phyloP scores from a whole-genome alignment of 1,139 yeast species.

The Pichia sp. region DNA sequence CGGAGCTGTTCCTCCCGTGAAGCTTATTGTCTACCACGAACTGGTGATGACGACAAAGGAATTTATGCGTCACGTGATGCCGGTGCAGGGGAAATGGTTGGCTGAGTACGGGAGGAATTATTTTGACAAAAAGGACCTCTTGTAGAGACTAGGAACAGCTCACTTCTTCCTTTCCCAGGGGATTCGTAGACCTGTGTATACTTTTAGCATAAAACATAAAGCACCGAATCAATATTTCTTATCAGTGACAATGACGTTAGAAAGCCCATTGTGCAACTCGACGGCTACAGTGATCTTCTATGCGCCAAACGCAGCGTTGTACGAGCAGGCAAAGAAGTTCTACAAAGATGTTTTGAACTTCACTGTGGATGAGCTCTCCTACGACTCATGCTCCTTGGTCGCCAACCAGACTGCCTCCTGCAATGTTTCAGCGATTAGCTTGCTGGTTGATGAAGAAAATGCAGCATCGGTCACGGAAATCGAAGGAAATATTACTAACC shows the following conservation, averaged over 20 bases:
- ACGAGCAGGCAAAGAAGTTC: slow-evolving; percentile 41
- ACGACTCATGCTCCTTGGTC: slow-evolving; percentile 32
- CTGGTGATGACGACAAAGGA: slow-evolving; percentile 83
- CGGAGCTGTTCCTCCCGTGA: slow-evolving; percentile 64
- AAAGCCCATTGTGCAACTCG: slow-evolving; percentile 43
- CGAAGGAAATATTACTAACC: slow-evolving; percentile 26
- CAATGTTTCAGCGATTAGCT: slow-evolving; percentile 33
- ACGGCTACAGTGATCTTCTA: slow-evolving; percentile 43
- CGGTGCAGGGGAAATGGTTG: slow-evolving; percentile 59
- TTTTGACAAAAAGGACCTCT: slow-evolving; percentile 24
- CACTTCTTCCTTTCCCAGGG: neutral
- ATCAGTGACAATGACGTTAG: slow-evolving; percentile 2
- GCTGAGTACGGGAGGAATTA: slow-evolving; percentile 63
- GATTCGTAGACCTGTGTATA: neutral
- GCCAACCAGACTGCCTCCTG: slow-evolving; percentile 24
- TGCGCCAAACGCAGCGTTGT: slow-evolving; percentile 39
- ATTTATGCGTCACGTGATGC: slow-evolving; percentile 82
- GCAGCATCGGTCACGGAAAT: slow-evolving; percentile 35
- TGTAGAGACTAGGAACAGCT: neutral
- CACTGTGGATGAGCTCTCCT: slow-evolving; percentile 31
- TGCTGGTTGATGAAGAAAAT: slow-evolving; percentile 30
- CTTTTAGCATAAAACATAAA: neutral
- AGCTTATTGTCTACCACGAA: slow-evolving; percentile 72
- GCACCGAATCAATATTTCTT: neutral
- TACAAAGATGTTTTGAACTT: slow-evolving; percentile 47